Evolutionary conservation across 2,329 filamentous ascomycete genomes (phyloP), one percentile per base, ranked within the genome.

Genomic region (Arthrobotrys megalospora): DNA sequence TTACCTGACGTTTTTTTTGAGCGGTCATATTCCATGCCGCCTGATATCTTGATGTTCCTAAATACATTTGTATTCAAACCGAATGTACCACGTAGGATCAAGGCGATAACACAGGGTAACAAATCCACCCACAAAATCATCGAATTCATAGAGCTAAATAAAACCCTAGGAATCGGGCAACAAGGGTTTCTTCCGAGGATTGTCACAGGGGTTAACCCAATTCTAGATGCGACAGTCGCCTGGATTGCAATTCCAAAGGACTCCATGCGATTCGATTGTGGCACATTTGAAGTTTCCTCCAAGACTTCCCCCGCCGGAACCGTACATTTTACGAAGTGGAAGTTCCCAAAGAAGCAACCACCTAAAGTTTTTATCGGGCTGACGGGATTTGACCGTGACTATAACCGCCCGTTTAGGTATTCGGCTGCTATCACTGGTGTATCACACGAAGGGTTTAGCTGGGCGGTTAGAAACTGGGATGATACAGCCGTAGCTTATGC

Each of bases 161-260:
- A 7, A 52, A 16, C 24, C 41, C 4, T 41, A 70, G 65, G 73
- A 11, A 7, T 24, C 7, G 60, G 60, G 6, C 73, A 77, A 47
- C 64, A 77, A 24, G 73, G 73, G 28, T 77, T 70, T 24, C 24
- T 58, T 24, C 58, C 73, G 8, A 70, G 38, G 24, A 47, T 69
- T 21, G n/a, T 34, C 6, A 43, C 55, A 1, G 6, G 52, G 14
- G 1, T 19, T 3, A 21, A 4, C 7, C 19, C 43, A 2, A 2
- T 62, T 3, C 8, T 62, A 7, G 73, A 71, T 28, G 66, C 66
- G 6, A 77, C 60, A 14, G 65, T 60, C 3, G 45, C 32, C 11
- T 77, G 66, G 73, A 14, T 77, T 11, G 45, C 73, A 8, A 48
- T 77, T 8, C 73, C 73, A 3, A 70, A 70, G n/a, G 73, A 77